A percentile compares a stretch with the other conserved stretches of the same genome.
Conservation (phyloP, 2,329 filamentous ascomycete genomes). For the Paraphaeosphaeria minitans region DNA sequence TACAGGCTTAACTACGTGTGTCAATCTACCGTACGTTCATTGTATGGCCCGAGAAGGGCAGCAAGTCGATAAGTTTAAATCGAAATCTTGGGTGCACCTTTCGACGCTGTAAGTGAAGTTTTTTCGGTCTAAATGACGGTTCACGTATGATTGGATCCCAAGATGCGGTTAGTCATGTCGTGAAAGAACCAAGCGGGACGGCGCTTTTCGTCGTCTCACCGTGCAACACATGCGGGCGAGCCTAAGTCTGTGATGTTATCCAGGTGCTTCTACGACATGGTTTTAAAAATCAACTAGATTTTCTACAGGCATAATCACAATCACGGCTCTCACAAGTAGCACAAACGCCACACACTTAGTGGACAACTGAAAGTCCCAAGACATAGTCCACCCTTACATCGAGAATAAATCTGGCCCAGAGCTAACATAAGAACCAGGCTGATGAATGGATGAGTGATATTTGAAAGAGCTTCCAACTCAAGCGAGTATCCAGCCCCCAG, state of each 20-base stretch:
- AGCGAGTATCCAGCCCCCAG: slow-evolving; percentile 53
- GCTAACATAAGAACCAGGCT: neutral
- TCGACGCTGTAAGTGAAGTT: slow-evolving; percentile 51
- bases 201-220: neutral
- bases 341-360: too few species aligned
- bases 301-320: too few species aligned
- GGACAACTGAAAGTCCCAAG: too few species aligned
- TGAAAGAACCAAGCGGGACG: neutral
- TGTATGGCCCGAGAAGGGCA: slow-evolving; percentile 47
- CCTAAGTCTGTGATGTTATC: too few species aligned
- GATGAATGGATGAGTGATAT: slow-evolving; percentile 46
- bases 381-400: too few species aligned
- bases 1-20: slow-evolving; percentile 53
- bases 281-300: too few species aligned
- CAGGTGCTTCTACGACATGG: too few species aligned
- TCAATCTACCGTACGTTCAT: slow-evolving; percentile 56
- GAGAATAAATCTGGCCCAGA: too few species aligned
- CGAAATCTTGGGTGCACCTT: slow-evolving; percentile 56
- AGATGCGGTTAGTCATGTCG: neutral
- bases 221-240: neutral
- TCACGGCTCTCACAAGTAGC: too few species aligned
- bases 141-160: neutral
- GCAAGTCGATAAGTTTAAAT: slow-evolving; percentile 54
- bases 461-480: slow-evolving; percentile 53
- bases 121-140: neutral